Evolutionary conservation across 2,329 filamentous ascomycete species (phyloP), one percentile per base, ranked within the genome.

Genomic region (Trichoderma breve): DNA sequence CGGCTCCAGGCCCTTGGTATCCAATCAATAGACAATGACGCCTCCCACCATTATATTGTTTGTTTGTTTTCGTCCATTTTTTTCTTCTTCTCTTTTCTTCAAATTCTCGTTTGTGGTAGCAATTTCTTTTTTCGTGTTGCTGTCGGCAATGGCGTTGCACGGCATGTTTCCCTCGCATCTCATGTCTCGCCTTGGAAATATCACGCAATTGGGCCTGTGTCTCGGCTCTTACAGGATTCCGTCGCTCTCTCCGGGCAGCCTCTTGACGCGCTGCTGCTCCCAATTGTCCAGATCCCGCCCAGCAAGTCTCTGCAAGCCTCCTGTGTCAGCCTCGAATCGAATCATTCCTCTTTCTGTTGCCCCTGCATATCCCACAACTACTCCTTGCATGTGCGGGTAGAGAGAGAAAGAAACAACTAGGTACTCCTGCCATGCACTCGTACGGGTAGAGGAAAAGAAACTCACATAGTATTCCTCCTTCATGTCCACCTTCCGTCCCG

Each of bases 201-300:
- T 32, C 34, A 51, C 53, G 64, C 64, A 30, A 67, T 43, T 14
- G 30, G 21, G 6, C n/a, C 39, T 43, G 39, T 60, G 60, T 64
- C 58, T 55, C 58, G 43, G 15, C n/a, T 28, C 18, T 73, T 73
- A 92, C 75, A 97, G 80, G 65, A 93, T 88, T 39, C 95, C 95
- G 81, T 99, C 95, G 73, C 89, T 92, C 82, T 99, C 97, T 75
- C 96, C 96, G 24, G 93, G 91, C 73, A 98, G 87, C 79, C 96
- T 87, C 84, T 97, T 90, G 12, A 98, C 94, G 68, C 97, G 90
- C 83, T 96, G 97, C 83, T 98, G 96, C 81, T 98, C 95, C 96
- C 96, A 99, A 79, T 94, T 89, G 78, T 99, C 95, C 73, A 98
- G 84, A 79, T 98, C 96, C 81, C 97, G 97, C 36, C 93, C 93